Conservation (phyloP, 116 monocot species). For the Zostera marina region DNA sequence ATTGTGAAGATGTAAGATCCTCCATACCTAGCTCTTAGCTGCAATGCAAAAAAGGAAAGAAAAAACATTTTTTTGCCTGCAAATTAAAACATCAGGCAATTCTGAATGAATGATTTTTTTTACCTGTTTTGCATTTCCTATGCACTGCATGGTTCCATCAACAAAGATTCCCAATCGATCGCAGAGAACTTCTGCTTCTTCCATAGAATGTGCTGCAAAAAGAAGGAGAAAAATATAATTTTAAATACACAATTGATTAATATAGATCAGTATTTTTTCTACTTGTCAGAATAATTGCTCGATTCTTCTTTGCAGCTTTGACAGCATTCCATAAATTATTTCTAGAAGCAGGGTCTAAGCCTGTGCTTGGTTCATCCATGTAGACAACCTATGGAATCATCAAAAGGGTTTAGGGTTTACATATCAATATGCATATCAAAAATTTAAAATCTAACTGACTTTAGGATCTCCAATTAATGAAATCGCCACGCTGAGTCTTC, state of each 20-base stretch:
- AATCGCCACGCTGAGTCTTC: conserved; percentile 76
- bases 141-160: conserved; percentile 50
- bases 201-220: conserved; percentile 66
- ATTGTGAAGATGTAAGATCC: conserved; percentile 55
- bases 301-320: conserved; percentile 33
- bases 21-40: conserved; percentile 38
- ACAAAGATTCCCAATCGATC: conserved; percentile 54
- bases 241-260: not conserved
- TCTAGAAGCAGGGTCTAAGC: conserved; percentile 72
- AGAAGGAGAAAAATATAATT: not conserved
- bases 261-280: not conserved
- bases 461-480: conserved; percentile 76
- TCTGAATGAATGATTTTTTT: not conserved
- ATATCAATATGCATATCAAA: not conserved
- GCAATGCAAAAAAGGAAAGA: not conserved
- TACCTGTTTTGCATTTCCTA: conserved; percentile 64
- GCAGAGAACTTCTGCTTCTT: conserved; percentile 59
- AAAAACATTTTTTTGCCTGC: not conserved
- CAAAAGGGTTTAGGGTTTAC: not conserved
- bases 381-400: conserved; percentile 44
- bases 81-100: not conserved
- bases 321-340: conserved; percentile 53
- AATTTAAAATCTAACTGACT: not conserved
- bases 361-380: conserved; percentile 85
- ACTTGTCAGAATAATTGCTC: conserved; percentile 57